phyloP scores from a whole-genome alignment of 108 stramenopile genomes.

The Nannochloropsis granulata region DNA sequence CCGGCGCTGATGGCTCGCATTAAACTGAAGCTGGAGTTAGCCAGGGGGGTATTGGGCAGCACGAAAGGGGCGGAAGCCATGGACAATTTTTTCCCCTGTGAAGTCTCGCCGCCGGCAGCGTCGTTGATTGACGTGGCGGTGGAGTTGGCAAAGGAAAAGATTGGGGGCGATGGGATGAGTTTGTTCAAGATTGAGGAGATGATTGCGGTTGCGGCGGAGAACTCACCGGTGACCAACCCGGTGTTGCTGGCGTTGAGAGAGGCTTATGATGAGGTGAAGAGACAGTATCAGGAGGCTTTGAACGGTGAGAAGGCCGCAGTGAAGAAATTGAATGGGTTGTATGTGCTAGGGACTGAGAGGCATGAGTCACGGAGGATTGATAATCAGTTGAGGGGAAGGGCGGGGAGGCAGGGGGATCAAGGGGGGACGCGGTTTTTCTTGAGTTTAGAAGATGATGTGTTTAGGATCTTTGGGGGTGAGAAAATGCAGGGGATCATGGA shows the following conservation, averaged over 20 bases:
- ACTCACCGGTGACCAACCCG: constrained; percentile 54
- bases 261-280: constrained; percentile 56
- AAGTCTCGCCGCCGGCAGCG: constrained; percentile 1
- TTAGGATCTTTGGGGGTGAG: constrained; percentile 39
- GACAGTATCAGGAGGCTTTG: constrained; percentile 4
- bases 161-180: constrained; percentile 51
- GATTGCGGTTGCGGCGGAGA: constrained; percentile 70
- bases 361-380: constrained; percentile 86
- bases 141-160: constrained; percentile 25
- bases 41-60: background rate
- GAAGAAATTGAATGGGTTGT: constrained; percentile 62
- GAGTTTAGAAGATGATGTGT: constrained; percentile 88
- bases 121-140: constrained; percentile 37
- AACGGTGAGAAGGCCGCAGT: constrained; percentile 36
- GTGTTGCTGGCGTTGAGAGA: constrained; percentile 55
- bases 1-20: constrained; percentile 69
- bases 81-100: constrained; percentile 9
- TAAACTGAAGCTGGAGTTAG: constrained; percentile 37
- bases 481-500: constrained; percentile 22
- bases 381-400: constrained; percentile 75
- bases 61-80: background rate
- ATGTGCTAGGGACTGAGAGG: constrained; percentile 86
- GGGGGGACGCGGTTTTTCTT: constrained; percentile 82
- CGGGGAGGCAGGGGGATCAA: constrained; percentile 86
- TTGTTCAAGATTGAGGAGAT: constrained; percentile 58